Evolutionary conservation across 2,329 filamentous ascomycete genomes (phyloP).

Genomic region (Aspergillus versicolor): DNA sequence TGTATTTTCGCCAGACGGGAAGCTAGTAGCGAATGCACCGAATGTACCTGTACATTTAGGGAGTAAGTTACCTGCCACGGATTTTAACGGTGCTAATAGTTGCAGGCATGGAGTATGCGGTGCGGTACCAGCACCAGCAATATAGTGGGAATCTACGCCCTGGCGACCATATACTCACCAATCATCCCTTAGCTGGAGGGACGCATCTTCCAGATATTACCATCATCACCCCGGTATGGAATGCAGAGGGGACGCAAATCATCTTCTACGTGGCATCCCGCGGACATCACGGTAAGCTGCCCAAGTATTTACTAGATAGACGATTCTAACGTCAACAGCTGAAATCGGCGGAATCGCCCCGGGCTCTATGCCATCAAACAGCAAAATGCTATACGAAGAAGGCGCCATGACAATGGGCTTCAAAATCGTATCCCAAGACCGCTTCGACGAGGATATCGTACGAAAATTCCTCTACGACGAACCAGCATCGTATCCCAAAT

Average conservation of each 20-base stretch:
- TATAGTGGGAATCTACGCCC: slow-evolving; percentile 76
- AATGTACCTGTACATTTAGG: slow-evolving; percentile 80
- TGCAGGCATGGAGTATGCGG: slow-evolving; percentile 71
- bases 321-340: slow-evolving; percentile 28
- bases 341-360: slow-evolving; percentile 82
- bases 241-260: slow-evolving; percentile 63
- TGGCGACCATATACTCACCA: slow-evolving; percentile 79
- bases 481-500: slow-evolving; percentile 72
- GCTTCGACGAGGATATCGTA: slow-evolving; percentile 80
- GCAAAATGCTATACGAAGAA: slow-evolving; percentile 48
- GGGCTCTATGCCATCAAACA: slow-evolving; percentile 72
- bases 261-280: slow-evolving; percentile 80
- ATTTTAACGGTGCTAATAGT: too few relatives aligned
- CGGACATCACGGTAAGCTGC: slow-evolving; percentile 63
- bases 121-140: slow-evolving; percentile 73
- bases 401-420: slow-evolving; percentile 48
- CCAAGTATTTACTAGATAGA: too few relatives aligned
- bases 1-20: slow-evolving; percentile 73
- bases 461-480: slow-evolving; percentile 69
- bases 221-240: slow-evolving; percentile 74
- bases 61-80: too few relatives aligned
- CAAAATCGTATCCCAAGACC: slow-evolving; percentile 65
- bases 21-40: slow-evolving; percentile 68
- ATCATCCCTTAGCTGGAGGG: slow-evolving; percentile 80
- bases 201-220: slow-evolving; percentile 84